Conservation (phyloP, 202 grass and related monocot species). For the Thinopyrum obtusiflorum region DNA sequence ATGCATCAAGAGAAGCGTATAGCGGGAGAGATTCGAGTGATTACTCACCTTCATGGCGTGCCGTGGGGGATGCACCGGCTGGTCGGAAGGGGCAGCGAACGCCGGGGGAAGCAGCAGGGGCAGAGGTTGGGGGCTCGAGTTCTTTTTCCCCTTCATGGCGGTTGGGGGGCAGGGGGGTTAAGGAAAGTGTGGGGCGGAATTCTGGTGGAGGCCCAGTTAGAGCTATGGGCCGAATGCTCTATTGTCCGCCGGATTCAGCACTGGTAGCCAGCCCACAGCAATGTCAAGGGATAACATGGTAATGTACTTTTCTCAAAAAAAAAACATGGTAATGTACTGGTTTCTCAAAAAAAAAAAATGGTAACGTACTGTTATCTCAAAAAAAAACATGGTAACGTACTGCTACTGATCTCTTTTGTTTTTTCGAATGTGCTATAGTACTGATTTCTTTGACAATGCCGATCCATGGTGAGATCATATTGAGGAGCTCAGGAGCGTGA, state of each 20-base stretch:
- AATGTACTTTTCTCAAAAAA: too few relatives aligned
- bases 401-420: too few relatives aligned
- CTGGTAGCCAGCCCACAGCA: too few relatives aligned
- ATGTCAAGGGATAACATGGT: too few relatives aligned
- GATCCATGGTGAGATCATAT: too few relatives aligned
- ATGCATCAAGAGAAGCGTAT: not conserved
- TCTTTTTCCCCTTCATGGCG: not conserved
- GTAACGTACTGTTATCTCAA: too few relatives aligned
- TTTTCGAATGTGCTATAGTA: too few relatives aligned
- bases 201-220: not conserved
- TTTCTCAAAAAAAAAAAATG: too few relatives aligned
- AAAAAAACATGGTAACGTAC: too few relatives aligned
- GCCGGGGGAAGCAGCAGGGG: not conserved
- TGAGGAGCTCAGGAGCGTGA: too few relatives aligned
- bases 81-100: not conserved
- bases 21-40: not conserved
- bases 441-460: too few relatives aligned
- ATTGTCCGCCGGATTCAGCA: not conserved
- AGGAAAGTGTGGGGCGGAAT: not conserved
- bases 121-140: not conserved
- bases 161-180: not conserved
- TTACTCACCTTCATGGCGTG: slow-evolving; percentile 42
- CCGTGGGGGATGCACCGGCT: not conserved
- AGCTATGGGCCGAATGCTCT: not conserved
- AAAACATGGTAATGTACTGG: too few relatives aligned